Conservation (phyloP, 176 grass and related monocot species). For the Olyra latifolia region DNA sequence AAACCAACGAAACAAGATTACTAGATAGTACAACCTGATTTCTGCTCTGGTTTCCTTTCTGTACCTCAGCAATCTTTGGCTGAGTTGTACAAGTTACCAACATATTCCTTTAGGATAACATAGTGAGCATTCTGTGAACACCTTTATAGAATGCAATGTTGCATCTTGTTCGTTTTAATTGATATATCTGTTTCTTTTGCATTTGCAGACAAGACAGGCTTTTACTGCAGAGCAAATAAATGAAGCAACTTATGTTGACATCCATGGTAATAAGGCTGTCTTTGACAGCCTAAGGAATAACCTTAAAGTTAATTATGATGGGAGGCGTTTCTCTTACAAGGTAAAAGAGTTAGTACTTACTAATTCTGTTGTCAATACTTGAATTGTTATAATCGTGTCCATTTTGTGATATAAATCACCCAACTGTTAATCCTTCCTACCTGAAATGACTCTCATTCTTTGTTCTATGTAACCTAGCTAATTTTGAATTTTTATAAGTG, state of each 20-base stretch:
- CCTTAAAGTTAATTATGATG: constrained; percentile 77
- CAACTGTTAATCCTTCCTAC: background rate
- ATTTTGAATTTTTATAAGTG: constrained; percentile 12
- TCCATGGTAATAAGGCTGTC: constrained; percentile 71
- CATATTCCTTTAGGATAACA: background rate
- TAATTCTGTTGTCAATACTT: background rate
- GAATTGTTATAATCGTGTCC: constrained; percentile 21
- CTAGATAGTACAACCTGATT: background rate
- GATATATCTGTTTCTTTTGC: constrained; percentile 3
- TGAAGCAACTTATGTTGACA: constrained; percentile 84
- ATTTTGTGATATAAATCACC: background rate
- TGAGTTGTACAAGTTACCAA: background rate
- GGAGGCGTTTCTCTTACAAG: constrained; percentile 88
- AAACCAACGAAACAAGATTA: background rate
- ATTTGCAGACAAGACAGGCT: constrained; percentile 75
- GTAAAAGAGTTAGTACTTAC: constrained; percentile 43
- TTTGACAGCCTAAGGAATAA: constrained; percentile 90
- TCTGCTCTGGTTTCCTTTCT: background rate
- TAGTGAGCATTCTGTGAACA: background rate
- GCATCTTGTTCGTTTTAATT: background rate
- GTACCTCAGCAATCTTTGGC: background rate
- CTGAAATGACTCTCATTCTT: background rate
- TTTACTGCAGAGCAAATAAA: constrained; percentile 85
- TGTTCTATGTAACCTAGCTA: background rate
- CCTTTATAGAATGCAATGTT: constrained; percentile 16